Evolutionary conservation across 164 flowering plant genomes (phyloP), one percentile per base, ranked within the genome.

Genomic region (Chimonanthus salicifolius): DNA sequence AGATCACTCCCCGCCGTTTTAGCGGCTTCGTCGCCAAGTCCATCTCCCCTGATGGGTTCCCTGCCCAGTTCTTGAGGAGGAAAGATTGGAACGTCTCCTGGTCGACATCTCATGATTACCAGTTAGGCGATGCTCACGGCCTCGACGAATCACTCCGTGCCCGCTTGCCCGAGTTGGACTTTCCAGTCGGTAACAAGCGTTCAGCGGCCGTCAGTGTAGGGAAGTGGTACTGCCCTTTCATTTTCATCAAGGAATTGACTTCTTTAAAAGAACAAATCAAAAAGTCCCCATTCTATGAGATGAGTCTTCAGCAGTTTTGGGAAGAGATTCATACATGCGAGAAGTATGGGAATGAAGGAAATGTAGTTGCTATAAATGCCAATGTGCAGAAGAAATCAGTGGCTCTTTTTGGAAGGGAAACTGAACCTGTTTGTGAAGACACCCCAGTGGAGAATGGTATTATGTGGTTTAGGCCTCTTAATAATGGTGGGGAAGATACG

Each of bases 241-340:
- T 77, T 68, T 73, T 77, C 76, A 51, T 77, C n/a, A 77, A 63
- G 68, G 76, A 74, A 47, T 51, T 54, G 7, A 70, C 18, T 10
- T 71, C 67, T 0, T 16, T 78, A 43, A 80, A 73, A 72, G 85
- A 85, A 7, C 88, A 87, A 62, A 72, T 81, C 80, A 72, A 73
- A 15, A 58, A 4, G 15, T 87, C 90, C 13, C 63, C 68, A 67
- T 88, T 73, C 68, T 89, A 89, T 62, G 84, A 81, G 80, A 84
- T 88, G 80, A 81, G 80, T 67, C 80, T 91, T 0, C 86, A 89
- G 76, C 94, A 86, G 71, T 71, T 75, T 47, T 91, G 97, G 97
- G 88, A 86, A 63, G 77, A 76, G 72, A 74, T 90, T 47, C 84
- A 77, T 72, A 60, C 68, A 5, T 64, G 76, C 33, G 75, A 79